phyloP scores from a whole-genome alignment of 208 protist species.

The Entamoeba dispar region DNA sequence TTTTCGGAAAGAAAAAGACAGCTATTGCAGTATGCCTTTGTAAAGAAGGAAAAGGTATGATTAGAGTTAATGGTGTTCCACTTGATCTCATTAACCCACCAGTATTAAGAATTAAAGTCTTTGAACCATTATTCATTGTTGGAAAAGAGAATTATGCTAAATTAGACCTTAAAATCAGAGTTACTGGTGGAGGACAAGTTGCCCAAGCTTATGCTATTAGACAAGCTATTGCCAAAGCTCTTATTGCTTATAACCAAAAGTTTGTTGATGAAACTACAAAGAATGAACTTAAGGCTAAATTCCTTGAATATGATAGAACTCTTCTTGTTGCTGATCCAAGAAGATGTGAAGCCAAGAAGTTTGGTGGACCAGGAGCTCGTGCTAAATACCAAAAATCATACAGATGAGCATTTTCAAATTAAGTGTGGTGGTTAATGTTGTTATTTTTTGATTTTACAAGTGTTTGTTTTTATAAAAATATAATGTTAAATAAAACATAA shows the following conservation, averaged over 20 bases:
- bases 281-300: slow-evolving; percentile 82
- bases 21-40: slow-evolving; percentile 87
- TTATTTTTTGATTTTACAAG: no score
- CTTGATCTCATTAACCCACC: slow-evolving; percentile 82
- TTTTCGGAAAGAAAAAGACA: slow-evolving; percentile 55
- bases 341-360: slow-evolving; percentile 98
- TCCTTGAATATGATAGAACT: slow-evolving; percentile 81
- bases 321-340: slow-evolving; percentile 95
- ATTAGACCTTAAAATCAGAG: slow-evolving; percentile 75
- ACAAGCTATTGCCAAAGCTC: slow-evolving; percentile 90
- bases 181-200: slow-evolving; percentile 85
- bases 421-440: no score
- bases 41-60: slow-evolving; percentile 77
- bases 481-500: no score
- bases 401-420: slow-evolving; percentile 57
- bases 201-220: slow-evolving; percentile 89
- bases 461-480: no score
- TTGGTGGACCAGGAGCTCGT: slow-evolving; percentile 91
- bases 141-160: slow-evolving; percentile 66
- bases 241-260: slow-evolving; percentile 97
- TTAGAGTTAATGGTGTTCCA: slow-evolving; percentile 89
- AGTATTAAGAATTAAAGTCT: slow-evolving; percentile 81
- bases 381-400: slow-evolving; percentile 96
- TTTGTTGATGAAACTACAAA: slow-evolving; percentile 76
- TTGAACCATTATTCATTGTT: slow-evolving; percentile 76